Evolutionary conservation across 129 eudicot genomes (phyloP), one percentile per base, ranked within the genome.

Genomic region (Arctium minus): DNA sequence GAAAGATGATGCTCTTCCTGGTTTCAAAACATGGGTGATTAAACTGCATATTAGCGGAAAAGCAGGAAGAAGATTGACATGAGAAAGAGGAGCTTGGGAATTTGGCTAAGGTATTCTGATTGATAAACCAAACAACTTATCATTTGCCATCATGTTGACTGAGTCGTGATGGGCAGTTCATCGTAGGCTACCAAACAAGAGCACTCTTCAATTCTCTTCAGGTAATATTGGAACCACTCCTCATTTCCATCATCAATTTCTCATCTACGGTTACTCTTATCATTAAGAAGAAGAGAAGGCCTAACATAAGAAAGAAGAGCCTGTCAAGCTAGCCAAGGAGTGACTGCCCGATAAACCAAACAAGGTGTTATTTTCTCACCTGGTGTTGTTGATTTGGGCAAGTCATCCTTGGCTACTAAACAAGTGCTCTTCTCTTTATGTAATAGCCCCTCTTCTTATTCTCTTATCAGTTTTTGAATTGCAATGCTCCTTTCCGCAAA

Each of bases 371-470:
- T 6, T 32, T 60, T 29, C 29, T 30, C 79, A 83, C 86, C 82
- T 37, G 62, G 82, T 8, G 17, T 18, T 22, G 17, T n/a, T 72
- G 44, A 22, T n/a, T 72, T 72, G 64, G 79, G 79, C 86, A 83
- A 83, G 79, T 44, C 79, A 83, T 83, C 86, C 86, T 78, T 78
- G 86, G 79, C 79, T 84, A 84, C 80, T 62, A 78, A 84, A 83
- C 78, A 68, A 83, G 29, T 72, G 29, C 68, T 76, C 64, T 70
- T 72, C 76, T 72, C 50, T 72, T 36, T 22, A 72, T 72, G 76
- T 72, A 33, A 71, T 46, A 71, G 2, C 46, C 75, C 10, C 30
- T 36, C 75, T 71, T 65, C 35, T 18, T 65, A 27, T 72, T 71
- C 65, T 56, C 65, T 56, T 53, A 56, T 60, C 22, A 60, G 9